Base-by-base conservation (phyloP, 768 basidiomycete genomes). In the Clavulina sp. region DNA sequence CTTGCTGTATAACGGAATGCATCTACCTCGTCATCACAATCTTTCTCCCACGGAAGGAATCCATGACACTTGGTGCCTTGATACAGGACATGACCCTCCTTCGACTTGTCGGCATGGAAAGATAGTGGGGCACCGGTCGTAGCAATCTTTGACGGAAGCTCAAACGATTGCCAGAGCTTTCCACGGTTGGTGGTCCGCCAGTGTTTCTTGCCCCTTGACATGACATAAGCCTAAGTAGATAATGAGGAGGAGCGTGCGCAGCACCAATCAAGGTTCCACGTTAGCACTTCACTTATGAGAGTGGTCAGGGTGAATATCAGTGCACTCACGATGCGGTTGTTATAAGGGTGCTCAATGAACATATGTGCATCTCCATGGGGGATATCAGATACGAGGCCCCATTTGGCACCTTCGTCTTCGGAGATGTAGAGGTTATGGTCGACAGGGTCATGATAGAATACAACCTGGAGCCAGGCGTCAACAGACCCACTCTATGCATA, bases 111-210 rank as follows among this genome's bases (percentile, higher is more conserved):
- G 0, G 87, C 81, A 60, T 97, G 91, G 69, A 97, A 99, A 0
- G 85, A 78, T 3, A 99, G 73, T 2, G 85, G 84, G 28, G 68
- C 66, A 2, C 71, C 53, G 9, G 81, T 71, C 41, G 73, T 66
- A 0, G 81, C 75, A 0, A 83, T 80, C 0, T 70, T 57, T 4
- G 74, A 48, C 4, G 80, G 76, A 33, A 87, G 72, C 1, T 80
- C 68, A 63, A 96, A 97, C 0, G 75, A 62, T 50, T 77, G 76
- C 93, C 93, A 99, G 31, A 81, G 77, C 65, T 74, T 77, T 51
- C 95, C 93, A 54, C 83, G 75, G 65, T 99, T 82, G 32, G 78
- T 75, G 2, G 95, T 91, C 30, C 83, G 79, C 65, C 85, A 99
- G 64, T 97, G 92, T 21, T 62, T 84, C 7, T 54, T 77, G n/a